Base-by-base conservation (phyloP, 148 eudicot species). In the Silene uniflora region DNA sequence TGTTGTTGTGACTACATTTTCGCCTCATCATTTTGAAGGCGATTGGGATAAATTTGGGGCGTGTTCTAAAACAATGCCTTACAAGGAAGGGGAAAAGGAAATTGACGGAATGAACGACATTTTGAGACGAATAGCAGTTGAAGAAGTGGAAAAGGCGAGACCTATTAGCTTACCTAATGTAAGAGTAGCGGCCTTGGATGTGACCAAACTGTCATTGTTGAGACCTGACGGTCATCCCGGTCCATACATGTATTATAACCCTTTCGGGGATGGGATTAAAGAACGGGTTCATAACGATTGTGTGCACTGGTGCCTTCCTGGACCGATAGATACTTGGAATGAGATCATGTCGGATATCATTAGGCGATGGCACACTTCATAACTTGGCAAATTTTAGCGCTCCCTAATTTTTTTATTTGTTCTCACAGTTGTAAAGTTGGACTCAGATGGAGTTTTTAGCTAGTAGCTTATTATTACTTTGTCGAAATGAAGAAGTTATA, bases 191-290 rank as follows among this genome's bases (percentile, higher is more conserved):
- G 88, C 91, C 10, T 71, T 95, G 73, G 97, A 95, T 84, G 86
- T 95, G 35, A 89, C 93, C 0, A 86, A 85, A 71, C 39, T 95
- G 78, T 83, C 98, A 10, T 47, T 84, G 61, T 35, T 95, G 80
- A 95, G 98, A 73, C 93, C 93, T 7, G 98, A 95, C 78, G 96
- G 92, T 47, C 98, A 95, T 25, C 98, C 98, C 11, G 98, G 98
- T 10, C 93, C 97, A 13, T 89, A 92, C 73, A 84, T 92, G 90
- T 75, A 88, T 61, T 83, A 89, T 6, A 72, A 67, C 76, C 97
- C 97, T 3, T 95, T 95, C 83, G 89, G 89, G 0, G 84, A 88
- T 66, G 98, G 98, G 59, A 73, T 89, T 17, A 18, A 62, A 14
- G 92, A 90, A 32, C 85, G 86, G 2, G 91, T 95, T 27, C 97